Conservation (phyloP, 345 rosid species). For the Laguncularia racemosa region DNA sequence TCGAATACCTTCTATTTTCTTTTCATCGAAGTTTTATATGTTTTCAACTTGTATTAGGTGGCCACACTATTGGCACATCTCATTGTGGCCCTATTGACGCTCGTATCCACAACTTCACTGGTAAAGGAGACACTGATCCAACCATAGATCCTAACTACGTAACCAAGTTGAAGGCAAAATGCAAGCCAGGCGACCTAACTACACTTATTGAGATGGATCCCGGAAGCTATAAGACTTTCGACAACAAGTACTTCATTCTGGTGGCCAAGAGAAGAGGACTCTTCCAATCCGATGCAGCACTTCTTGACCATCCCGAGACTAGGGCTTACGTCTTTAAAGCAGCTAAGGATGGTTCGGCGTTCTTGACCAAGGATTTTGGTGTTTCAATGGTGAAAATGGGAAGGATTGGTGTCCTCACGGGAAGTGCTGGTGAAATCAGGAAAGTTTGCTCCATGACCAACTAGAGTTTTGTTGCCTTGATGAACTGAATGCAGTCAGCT, state of each 20-base stretch:
- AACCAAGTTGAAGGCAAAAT: constrained; percentile 21
- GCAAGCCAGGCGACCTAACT: constrained; percentile 36
- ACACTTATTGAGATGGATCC: constrained; percentile 70
- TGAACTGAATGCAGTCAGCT: not conserved
- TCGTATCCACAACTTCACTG: constrained; percentile 68
- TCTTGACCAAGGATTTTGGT: constrained; percentile 47
- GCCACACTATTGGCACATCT: constrained; percentile 59
- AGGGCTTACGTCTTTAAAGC: constrained; percentile 38
- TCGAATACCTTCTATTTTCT: not conserved
- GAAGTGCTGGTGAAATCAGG: constrained; percentile 42
- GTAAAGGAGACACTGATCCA: constrained; percentile 49
- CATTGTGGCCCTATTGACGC: constrained; percentile 42
- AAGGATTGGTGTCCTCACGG: constrained; percentile 50
- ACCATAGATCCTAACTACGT: constrained; percentile 32
- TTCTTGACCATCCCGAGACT: constrained; percentile 35
- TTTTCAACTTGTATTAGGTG: constrained; percentile 22
- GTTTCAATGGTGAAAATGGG: constrained; percentile 71
- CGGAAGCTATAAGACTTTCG: constrained; percentile 56
- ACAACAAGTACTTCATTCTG: constrained; percentile 32
- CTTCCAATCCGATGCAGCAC: constrained; percentile 58
- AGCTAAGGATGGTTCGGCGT: constrained; percentile 16
- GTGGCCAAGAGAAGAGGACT: constrained; percentile 54
- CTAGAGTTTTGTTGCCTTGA: constrained; percentile 4
- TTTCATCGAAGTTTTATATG: not conserved
- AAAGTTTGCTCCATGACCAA: constrained; percentile 48